Base-by-base conservation (phyloP, 768 basidiomycete genomes). In the Austroboletus eburneus region DNA sequence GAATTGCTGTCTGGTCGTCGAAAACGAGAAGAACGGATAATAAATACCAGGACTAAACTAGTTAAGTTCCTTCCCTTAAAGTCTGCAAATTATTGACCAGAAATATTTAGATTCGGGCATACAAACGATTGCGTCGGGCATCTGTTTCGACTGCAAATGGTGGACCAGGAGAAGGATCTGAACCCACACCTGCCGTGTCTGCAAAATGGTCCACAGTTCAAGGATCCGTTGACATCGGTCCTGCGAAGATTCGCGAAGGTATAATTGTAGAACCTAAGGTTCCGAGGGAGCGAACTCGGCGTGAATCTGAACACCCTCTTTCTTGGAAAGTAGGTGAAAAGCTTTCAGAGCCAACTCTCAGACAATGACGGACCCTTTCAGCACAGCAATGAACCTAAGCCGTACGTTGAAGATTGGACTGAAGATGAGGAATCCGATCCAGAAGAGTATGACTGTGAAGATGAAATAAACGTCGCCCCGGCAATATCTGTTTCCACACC, bases 341-440 rank as follows among this genome's bases (percentile, higher is more conserved):
- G 18, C 33, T 37, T 42, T 25, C 25, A 25, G 16, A n/a, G n/a
- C n/a, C n/a, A n/a, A n/a, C 24, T 32, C n/a, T 21, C 9, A 22
- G 29, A 38, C 8, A 20, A 41, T 10, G 40, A 35, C 8, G 12
- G 29, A 8, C 16, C 30, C 20, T n/a, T n/a, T n/a, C n/a, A n/a
- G n/a, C n/a, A n/a, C n/a, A n/a, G n/a, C n/a, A n/a, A n/a, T 33
- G 48, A 20, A 29, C 29, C 23, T 5, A 35, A 13, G 16, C 10
- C 39, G 9, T 50, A 54, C 7, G 2, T 58, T n/a, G 45, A 43
- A 39, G 58, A 65, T 23, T 65, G 63, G 63, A 65, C 52, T n/a
- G n/a, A n/a, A 41, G 56, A 55, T 14, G 33, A 54, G 9, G 61
- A 57, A 27, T 41, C 42, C 5, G 55, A 65, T 6, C 29, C 21